Percentiles rank a stretch among this genome's conserved stretches.
These are phyloP conservation scores for Arxiozyma slooffiae DNA, from an alignment of 1,139 yeast species.

Conservation along the genomic window DNA sequence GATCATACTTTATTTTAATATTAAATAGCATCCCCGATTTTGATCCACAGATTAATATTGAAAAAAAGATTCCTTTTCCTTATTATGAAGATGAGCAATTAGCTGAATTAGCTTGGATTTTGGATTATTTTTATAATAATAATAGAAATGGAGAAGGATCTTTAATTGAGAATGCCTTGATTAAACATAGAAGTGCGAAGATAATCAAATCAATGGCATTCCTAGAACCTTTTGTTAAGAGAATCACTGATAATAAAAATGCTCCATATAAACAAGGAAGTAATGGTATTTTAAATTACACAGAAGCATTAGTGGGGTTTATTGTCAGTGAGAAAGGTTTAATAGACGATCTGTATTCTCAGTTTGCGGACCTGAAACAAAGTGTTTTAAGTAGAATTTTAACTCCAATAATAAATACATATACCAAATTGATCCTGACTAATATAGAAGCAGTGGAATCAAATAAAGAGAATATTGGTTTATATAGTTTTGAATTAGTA, in stretches of 20 bases:
- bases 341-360: conserved; percentile 34
- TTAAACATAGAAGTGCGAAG: conserved; percentile 39
- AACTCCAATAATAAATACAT: conserved; percentile 31
- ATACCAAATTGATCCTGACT: conserved; percentile 28
- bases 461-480: conserved; percentile 34
- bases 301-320: conserved; percentile 42
- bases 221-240: conserved; percentile 40
- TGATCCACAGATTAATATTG: conserved; percentile 35
- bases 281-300: conserved; percentile 49
- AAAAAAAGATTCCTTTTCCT: conserved; percentile 34
- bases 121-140: conserved; percentile 38
- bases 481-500: conserved; percentile 41
- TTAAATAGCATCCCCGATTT: conserved; percentile 30
- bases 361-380: conserved; percentile 32
- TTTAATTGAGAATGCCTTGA: conserved; percentile 36
- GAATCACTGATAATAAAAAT: conserved; percentile 33
- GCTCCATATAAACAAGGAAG: conserved; percentile 53
- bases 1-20: conserved; percentile 28
- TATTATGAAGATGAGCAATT: conserved; percentile 32
- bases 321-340: conserved; percentile 42
- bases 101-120: conserved; percentile 35
- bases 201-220: conserved; percentile 37
- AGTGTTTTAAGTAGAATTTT: conserved; percentile 37
- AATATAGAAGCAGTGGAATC: conserved; percentile 33
- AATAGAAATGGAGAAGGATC: conserved; percentile 25